phyloP scores from a whole-genome alignment of 805 yeast genomes.

The Spathaspora gorwiae region DNA sequence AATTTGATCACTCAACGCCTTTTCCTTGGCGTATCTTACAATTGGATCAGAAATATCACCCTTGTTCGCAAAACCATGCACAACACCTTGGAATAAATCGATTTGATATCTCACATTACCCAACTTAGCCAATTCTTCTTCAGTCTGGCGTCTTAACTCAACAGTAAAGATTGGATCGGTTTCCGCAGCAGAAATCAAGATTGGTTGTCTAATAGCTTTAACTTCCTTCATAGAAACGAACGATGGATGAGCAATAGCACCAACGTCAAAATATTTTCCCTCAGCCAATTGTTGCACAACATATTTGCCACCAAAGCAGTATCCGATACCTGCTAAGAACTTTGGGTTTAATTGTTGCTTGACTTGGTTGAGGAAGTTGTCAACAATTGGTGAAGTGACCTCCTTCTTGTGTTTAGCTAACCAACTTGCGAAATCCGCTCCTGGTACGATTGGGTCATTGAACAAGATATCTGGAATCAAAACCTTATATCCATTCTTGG shows the following conservation, averaged over 20 bases:
- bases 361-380: slow-evolving; percentile 42
- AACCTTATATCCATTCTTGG: slow-evolving; percentile 58
- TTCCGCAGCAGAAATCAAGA: slow-evolving; percentile 74
- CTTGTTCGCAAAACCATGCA: slow-evolving; percentile 78
- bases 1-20: slow-evolving; percentile 49
- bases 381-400: slow-evolving; percentile 45
- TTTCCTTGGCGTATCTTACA: slow-evolving; percentile 63
- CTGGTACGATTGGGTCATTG: slow-evolving; percentile 34
- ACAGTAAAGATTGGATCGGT: slow-evolving; percentile 56
- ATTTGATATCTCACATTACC: slow-evolving; percentile 53
- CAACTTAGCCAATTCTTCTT: slow-evolving; percentile 43
- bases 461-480: slow-evolving; percentile 70
- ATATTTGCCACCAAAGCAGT: slow-evolving; percentile 82
- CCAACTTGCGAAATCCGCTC: slow-evolving; percentile 42
- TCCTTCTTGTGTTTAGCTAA: slow-evolving; percentile 44
- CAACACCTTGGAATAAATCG: slow-evolving; percentile 56
- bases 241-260: slow-evolving; percentile 87
- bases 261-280: slow-evolving; percentile 35
- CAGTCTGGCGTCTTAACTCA: slow-evolving; percentile 62
- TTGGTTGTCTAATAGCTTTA: slow-evolving; percentile 49
- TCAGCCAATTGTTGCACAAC: slow-evolving; percentile 48
- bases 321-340: slow-evolving; percentile 58
- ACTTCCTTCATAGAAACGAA: slow-evolving; percentile 66
- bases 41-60: slow-evolving; percentile 59
- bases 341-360: slow-evolving; percentile 30